Evolutionary conservation across 768 basidiomycete genomes (phyloP), one percentile per base, ranked within the genome.

Genomic region (Coprinopsis sp.): DNA sequence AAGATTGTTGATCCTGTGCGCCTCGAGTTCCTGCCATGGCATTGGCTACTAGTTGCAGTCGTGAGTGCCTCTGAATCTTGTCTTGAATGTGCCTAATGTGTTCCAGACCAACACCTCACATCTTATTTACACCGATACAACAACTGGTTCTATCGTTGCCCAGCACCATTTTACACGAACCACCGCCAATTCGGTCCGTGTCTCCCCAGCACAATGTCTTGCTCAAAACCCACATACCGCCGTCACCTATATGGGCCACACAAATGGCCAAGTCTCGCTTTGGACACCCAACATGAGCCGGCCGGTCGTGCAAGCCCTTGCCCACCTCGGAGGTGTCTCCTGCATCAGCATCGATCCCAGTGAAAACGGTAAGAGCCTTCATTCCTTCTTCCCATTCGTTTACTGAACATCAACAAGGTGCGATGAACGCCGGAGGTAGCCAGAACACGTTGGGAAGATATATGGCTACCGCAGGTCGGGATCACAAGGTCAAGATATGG

Each of bases 271-370:
- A 21, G 87, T 97, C n/a, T 93, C 93, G 0, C 73, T 98, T 2
- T 97, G 94, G 93, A 95, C 94, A 6, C 96, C 96, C 0, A 96
- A 95, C 59, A 74, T 96, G 3, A 81, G 91, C 0, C 85, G 91
- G 50, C 89, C 95, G 0, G 92, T 91, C 1, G 91, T 98, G 27
- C 91, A 89, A 51, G 77, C 97, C 0, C 78, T 96, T 6, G 87
- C 95, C 1, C 96, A 98, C 60, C 68, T 91, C 1, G 93, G 94
- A 0, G 92, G 94, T 0, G 82, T 97, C 2, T 74, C 79, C 2
- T 80, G 86, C 24, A 72, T 95, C 14, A 78, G 84, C 21, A 78
- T 96, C 4, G 95, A 98, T 63, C 84, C 87, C 0, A 89, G 86
- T 46, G 73, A 82, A 5, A 85, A 86, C 1, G 39, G 38, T n/a